Evolutionary conservation across 345 rosid species (phyloP), one percentile per base, ranked within the genome.

Genomic region (Eucalyptus sp.): DNA sequence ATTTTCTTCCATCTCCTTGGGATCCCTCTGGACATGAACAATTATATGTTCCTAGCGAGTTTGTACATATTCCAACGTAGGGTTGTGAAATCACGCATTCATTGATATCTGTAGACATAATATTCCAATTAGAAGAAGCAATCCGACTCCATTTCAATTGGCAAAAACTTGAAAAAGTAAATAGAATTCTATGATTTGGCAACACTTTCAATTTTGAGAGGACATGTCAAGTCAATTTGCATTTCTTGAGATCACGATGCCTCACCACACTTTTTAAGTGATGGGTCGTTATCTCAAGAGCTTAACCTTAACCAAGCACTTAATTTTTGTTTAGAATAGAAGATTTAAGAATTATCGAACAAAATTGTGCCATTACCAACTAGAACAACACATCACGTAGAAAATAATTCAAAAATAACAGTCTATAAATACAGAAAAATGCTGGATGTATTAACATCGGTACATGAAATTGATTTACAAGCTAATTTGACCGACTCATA

Each of bases 81-180:
- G 49, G 37, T 13, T 52, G 25, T 16, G 88, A 44, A 49, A n/a
- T 52, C 29, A 6, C 25, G 8, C 92, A 90, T 62, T 92, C 94
- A 41, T 92, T 41, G 17, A 90, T 25, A 66, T 89, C 91, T 92
- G 50, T 0, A 31, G 20, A 66, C 1, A 31, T 15, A 66, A 31
- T 15, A 66, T 13, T 66, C 11, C 17, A 66, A 66, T 0, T n/a
- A 66, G 79, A 15, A 66, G 20, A n/a, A n/a, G 0, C 41, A n/a
- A 64, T 64, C 20, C 2, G 4, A 29, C 76, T 0, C 33, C 76
- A n/a, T 64, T 64, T 64, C 37, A n/a, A 7, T n/a, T 64, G 37
- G 37, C 14, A 64, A 0, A n/a, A 64, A n/a, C 37, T 64, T 64
- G 18, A 14, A 7, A 64, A 27, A 15, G 76, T 64, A n/a, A n/a